Percentiles rank a stretch among this genome's conserved stretches.
These are phyloP conservation scores for Clarireedia hainanense DNA, from an alignment of 2,329 filamentous ascomycete species.

Conservation along the genomic window DNA sequence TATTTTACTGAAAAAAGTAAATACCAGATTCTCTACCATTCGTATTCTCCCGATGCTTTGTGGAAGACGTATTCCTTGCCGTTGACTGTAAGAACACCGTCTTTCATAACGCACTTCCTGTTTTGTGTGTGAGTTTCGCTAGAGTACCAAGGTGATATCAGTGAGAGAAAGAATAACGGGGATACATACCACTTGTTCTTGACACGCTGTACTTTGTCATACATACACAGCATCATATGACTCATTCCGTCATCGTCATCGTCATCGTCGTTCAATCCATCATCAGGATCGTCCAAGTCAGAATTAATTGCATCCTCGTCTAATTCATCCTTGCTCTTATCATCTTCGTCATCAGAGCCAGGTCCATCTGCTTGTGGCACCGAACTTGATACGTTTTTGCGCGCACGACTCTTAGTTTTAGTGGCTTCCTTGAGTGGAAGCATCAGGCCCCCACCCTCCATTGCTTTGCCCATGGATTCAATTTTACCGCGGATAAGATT, in stretches of 20 bases:
- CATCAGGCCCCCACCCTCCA: constrained; percentile 73
- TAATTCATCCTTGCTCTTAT: constrained; percentile 47
- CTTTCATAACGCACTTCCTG: constrained; percentile 96
- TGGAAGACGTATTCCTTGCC: constrained; percentile 97
- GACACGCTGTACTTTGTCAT: constrained; percentile 97
- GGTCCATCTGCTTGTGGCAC: constrained; percentile 49
- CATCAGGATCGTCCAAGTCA: constrained; percentile 90
- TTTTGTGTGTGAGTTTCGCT: constrained; percentile 19
- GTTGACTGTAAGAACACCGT: constrained; percentile 87
- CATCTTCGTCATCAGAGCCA: constrained; percentile 49
- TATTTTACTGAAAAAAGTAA: too few relatives aligned
- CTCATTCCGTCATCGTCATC: constrained; percentile 78
- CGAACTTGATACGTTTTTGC: constrained; percentile 17
- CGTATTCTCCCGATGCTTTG: constrained; percentile 94
- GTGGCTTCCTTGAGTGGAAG: constrained; percentile 46
- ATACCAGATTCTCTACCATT: constrained; percentile 58
- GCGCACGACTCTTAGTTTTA: constrained; percentile 32
- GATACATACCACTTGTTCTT: constrained; percentile 85
- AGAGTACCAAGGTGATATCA: not conserved
- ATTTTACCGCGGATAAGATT: constrained; percentile 61
- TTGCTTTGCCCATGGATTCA: constrained; percentile 53
- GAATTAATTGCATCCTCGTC: constrained; percentile 98
- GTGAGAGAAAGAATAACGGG: not conserved
- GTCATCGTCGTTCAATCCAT: constrained; percentile 74
- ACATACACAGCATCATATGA: constrained; percentile 97